Base-by-base conservation (phyloP, 2,329 filamentous ascomycete genomes). In the Mollisiaceae sp. region DNA sequence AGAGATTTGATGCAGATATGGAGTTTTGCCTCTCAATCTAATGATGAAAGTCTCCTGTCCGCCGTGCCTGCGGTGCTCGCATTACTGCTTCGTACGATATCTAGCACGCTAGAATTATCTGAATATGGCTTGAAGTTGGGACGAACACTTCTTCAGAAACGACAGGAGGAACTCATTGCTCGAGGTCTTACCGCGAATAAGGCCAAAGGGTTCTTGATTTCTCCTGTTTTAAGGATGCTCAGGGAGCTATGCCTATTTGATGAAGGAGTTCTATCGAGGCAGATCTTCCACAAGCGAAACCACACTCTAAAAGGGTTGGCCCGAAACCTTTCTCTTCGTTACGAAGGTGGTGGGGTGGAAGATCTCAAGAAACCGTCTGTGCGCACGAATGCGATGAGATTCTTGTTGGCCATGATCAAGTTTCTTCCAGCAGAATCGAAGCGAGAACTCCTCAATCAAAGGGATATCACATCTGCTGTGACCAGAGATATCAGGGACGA, bases 211-310 rank as follows among this genome's bases (percentile, higher is more conserved):
- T 93, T 92, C 77, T 82, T 98, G 65, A 94, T 97, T 67, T 95
- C 93, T 2, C 94, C 95, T 0, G 94, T 91, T 27, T 80, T 99
- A 65, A 89, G 94, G 64, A 81, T 99, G 60, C 84, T 99, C 66
- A 91, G 90, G 60, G 94, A 99, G 78, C 85, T 94, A n/a, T 87
- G 92, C 18, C 88, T 84, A 62, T 91, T 97, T 69, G 94, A 98
- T 77, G 93, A 93, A 18, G 96, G 95, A 15, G 86, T 88, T 50
- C 84, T 93, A 63, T 92, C 94, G 35, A 89, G 87, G 70, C 84
- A 89, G 55, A 83, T 97, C 39, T 96, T 97, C 76, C 85, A 90
- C 60, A 89, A 89, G 38, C 86, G 93, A 71, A 89, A 92, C 72
- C 89, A 88, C 65, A 95, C 92, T 0, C 90, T 97, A 65, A 90